Percentiles rank a stretch among this genome's conserved stretches.
phyloP scores from a whole-genome alignment of 208 protist genomes.

The Crithidia fasciculata region DNA sequence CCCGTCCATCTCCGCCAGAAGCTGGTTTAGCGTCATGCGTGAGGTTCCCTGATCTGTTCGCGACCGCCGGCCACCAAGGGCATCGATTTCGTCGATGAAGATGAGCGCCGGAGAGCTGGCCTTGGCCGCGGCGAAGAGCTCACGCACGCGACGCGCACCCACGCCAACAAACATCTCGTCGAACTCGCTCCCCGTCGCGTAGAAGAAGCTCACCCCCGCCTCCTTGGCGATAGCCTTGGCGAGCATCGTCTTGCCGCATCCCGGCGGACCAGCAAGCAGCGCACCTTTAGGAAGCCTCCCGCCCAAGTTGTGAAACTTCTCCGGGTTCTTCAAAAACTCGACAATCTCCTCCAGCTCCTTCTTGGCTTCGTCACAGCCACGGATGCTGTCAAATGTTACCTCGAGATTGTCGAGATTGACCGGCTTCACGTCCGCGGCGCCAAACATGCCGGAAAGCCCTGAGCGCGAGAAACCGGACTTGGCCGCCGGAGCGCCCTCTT shows the following conservation, averaged over 20 bases:
- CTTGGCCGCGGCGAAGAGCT: constrained; percentile 96
- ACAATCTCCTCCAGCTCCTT: constrained; percentile 93
- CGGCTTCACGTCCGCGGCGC: constrained; percentile 62
- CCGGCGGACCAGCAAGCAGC: constrained; percentile 97
- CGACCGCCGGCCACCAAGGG: constrained; percentile 89
- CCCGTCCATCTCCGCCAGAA: constrained; percentile 97
- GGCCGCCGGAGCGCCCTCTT: constrained; percentile 37
- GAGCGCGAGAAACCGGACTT: constrained; percentile 35
- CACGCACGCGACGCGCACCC: constrained; percentile 93
- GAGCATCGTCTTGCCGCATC: constrained; percentile 96
- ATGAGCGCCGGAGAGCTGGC: constrained; percentile 95
- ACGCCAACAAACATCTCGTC: constrained; percentile 99
- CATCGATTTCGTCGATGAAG: constrained; percentile 99
- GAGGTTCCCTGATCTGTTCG: constrained; percentile 70
- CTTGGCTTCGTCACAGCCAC: constrained; percentile 93
- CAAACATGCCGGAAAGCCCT: constrained; percentile 48
- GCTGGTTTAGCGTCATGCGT: constrained; percentile 97
- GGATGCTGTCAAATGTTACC: constrained; percentile 87
- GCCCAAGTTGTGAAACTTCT: constrained; percentile 93
- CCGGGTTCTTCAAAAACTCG: constrained; percentile 95
- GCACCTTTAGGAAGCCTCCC: constrained; percentile 96
- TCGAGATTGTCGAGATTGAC: constrained; percentile 83
- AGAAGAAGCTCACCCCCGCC: constrained; percentile 97
- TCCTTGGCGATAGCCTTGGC: constrained; percentile 94
- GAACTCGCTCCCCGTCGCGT: constrained; percentile 95